These are phyloP conservation scores for Lathyrus oleraceus DNA, from an alignment of 306 rosid genomes.

Conservation along the genomic window DNA sequence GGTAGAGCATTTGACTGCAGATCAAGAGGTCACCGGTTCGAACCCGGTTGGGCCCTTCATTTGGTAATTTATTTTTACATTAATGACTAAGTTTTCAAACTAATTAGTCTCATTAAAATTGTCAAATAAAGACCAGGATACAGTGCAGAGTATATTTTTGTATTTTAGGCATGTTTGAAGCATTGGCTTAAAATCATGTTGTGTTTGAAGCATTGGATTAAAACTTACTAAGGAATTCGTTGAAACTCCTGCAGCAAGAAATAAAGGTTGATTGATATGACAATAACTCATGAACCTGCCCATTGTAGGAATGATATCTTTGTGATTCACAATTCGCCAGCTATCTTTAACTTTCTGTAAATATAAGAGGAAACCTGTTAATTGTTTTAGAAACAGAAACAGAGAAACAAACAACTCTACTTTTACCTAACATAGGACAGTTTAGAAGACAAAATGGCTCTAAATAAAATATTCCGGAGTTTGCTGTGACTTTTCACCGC, in stretches of 20 bases:
- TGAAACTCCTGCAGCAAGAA: slow-evolving; percentile 77
- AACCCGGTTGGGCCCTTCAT: slow-evolving; percentile 4
- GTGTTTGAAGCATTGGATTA: slow-evolving; percentile 19
- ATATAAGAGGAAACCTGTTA: slow-evolving; percentile 25
- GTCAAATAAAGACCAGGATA: background rate
- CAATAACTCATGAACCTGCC: slow-evolving; percentile 97
- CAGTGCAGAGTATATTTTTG: background rate
- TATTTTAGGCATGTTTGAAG: background rate
- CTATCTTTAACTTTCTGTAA: slow-evolving; percentile 94
- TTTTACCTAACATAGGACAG: background rate
- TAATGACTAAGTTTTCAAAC: slow-evolving; percentile 1
- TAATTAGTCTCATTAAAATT: slow-evolving; percentile 13
- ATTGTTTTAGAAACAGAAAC: slow-evolving; percentile 31
- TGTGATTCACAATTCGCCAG: slow-evolving; percentile 98
- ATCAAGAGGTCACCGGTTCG: slow-evolving; percentile 22
- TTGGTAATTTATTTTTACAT: too few relatives aligned
- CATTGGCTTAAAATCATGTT: background rate
- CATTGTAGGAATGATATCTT: slow-evolving; percentile 93
- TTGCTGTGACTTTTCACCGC: background rate
- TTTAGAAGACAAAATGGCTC: slow-evolving; percentile 5
- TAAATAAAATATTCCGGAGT: background rate
- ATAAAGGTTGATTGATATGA: slow-evolving; percentile 90
- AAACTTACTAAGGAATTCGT: slow-evolving; percentile 63
- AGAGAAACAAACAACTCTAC: background rate
- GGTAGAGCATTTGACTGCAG: slow-evolving; percentile 23